phyloP scores from a whole-genome alignment of 2,329 filamentous ascomycete genomes.

The Penicillium sp. region DNA sequence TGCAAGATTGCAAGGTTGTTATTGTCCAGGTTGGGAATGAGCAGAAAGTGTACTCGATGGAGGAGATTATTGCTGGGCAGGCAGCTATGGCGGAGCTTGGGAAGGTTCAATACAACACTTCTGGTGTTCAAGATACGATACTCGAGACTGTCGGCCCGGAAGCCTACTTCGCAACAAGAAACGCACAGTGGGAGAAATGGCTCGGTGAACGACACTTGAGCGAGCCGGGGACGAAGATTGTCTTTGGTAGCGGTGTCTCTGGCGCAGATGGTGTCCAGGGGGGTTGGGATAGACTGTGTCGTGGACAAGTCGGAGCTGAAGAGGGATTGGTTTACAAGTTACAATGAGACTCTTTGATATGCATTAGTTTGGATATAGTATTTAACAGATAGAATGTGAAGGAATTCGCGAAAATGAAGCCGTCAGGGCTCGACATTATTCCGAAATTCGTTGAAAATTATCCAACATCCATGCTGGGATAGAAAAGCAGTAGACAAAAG shows the following conservation, averaged over 20 bases:
- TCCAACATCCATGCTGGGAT: not conserved
- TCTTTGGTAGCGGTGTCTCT: constrained; percentile 14
- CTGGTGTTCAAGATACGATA: constrained; percentile 12
- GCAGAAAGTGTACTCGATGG: constrained; percentile 16
- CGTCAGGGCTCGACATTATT: too few species aligned
- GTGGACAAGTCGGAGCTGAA: constrained; percentile 9
- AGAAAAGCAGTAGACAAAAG: not conserved
- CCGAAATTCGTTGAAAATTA: not conserved
- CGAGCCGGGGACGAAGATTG: constrained; percentile 14
- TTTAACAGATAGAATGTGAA: not conserved
- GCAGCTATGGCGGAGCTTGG: constrained; percentile 4
- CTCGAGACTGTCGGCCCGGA: not conserved
- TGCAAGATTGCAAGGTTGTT: constrained; percentile 5
- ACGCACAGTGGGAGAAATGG: constrained; percentile 12
- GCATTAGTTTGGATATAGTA: not conserved
- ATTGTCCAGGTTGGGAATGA: constrained; percentile 19
- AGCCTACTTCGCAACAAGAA: constrained; percentile 3
- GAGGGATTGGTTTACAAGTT: constrained; percentile 23
- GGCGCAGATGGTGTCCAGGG: constrained; percentile 18
- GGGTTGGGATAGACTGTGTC: constrained; percentile 14
- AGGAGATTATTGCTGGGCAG: constrained; percentile 1
- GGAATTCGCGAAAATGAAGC: not conserved
- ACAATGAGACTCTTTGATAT: not conserved
- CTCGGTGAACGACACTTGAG: constrained; percentile 7
- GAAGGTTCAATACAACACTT: constrained; percentile 15